Base-by-base conservation (phyloP, 371 early-diverging fungal species). In the Smittium mucronatum region DNA sequence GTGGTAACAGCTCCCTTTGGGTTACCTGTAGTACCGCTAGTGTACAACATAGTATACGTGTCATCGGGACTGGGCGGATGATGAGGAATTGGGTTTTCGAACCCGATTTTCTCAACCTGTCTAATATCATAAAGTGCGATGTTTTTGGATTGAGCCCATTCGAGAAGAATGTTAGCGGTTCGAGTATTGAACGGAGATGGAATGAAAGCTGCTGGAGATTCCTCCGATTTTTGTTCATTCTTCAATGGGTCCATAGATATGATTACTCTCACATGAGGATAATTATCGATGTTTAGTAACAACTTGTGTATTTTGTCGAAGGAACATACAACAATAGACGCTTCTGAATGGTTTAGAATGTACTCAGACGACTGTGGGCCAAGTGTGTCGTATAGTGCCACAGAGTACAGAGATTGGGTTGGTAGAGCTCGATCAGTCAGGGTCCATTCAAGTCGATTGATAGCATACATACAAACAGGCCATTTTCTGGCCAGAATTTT, bases 301-400 rank as follows among this genome's bases (percentile, higher is more conserved):
- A 94, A 78, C 34, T 84, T 81, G 71, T 84, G 85, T 0, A 82
- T 84, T 66, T 90, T 89, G 70, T 86, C 87, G 25, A 69, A 69
- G 11, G 86, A 85, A 26, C 86, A 84, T 34, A 95, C 78, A 26
- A 94, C 78, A 2, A 86, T 80, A n/a, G 87, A 74, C 71, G 90
- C 81, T 72, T 91, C 88, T 2, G 88, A 81, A 47, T 90, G 89
- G 60, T 83, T 83, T 28, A 87, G 77, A 63, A 89, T 86, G 65
- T 82, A 84, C 70, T 82, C 80, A 25, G 89, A 83, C 0, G 87
- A 85, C 11, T 87, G 88, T 16, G 84, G 82, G 25, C 95, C 97
- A 26, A 96, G 84, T 2, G 98, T 97, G 76, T 97, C 95, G 76
- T 97, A 98, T 36, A 99, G 82, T 1, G 98, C 95, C 2, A 95